Evolutionary conservation across 2,329 filamentous ascomycete species (phyloP).

Genomic region (Fusarium vanettenii): DNA sequence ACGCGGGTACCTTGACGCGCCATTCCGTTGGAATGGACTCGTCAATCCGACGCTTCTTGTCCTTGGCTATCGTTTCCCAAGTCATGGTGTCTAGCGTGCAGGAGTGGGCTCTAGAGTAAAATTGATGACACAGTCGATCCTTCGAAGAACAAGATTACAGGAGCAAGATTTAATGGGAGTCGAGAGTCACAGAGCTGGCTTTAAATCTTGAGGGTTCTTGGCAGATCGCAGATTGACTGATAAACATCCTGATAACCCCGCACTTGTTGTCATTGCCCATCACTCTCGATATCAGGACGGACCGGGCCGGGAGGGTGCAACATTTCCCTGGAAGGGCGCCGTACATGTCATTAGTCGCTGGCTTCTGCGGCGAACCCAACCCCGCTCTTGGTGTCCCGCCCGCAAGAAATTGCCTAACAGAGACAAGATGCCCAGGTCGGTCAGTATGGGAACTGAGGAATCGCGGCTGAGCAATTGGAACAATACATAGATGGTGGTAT

Average conservation of each 20-base stretch:
- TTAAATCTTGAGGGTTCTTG: neutral
- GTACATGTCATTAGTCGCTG: neutral
- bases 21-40: slow-evolving; percentile 17
- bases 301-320: neutral
- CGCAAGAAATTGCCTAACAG: neutral
- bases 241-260: neutral
- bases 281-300: neutral
- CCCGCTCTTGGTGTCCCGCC: neutral
- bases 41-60: slow-evolving; percentile 22
- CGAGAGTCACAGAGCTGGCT: neutral
- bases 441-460: neutral
- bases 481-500: neutral
- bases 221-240: neutral
- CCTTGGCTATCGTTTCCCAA: slow-evolving; percentile 11
- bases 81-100: neutral
- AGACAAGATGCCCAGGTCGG: neutral
- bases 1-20: neutral
- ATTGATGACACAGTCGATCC: neutral
- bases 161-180: neutral
- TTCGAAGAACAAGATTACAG: neutral
- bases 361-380: neutral
- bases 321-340: neutral
- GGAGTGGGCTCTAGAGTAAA: neutral
- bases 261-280: neutral
- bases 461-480: neutral